Base-by-base conservation (phyloP, 1,284 basidiomycete species). In the Cutaneotrichosporon sp. region DNA sequence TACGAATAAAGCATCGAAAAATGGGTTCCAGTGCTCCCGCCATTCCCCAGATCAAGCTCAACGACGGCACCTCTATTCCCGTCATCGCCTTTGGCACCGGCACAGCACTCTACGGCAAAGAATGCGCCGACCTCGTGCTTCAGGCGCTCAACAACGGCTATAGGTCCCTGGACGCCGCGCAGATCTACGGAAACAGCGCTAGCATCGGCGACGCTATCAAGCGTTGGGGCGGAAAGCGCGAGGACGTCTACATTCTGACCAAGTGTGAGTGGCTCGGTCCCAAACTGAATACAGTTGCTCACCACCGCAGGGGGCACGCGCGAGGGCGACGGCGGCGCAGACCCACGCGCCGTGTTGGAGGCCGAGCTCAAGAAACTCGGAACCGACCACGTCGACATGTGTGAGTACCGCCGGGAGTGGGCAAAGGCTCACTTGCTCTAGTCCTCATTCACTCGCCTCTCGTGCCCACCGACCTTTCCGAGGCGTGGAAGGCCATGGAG, bases 371-470 rank as follows among this genome's bases (percentile, higher is more conserved):
- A 68, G 48, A 61, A 71, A 42, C 46, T 92, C 5, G 78, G 85
- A 9, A 72, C 82, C 22, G 80, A 85, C 49, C 83, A 87, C 52
- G 86, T 92, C 51, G 87, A 76, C 51, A 52, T 74, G 30, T 75
- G 69, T 70, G 47, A 61, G 65, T 64, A 2, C 1, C 20, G 2
- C 14, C 26, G 26, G 26, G 10, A 10, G 26, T 30, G 33, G 21
- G n/a, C 21, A 9, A 17, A 14, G n/a, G 15, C 33, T 23, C 21
- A 21, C 21, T 30, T 4, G 21, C 18, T 21, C 40, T 45, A 66
- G 90, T 83, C 75, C 78, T 92, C 46, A 80, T 92, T 54, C 90
- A 92, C 69, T 78, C 76, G 57, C 84, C 86, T 0, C 49, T 74
- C 43, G 67, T 58, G 14, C 43, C 52, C 8, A 52, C 37, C n/a